Conservation (phyloP, 2,329 filamentous ascomycete species). For the Xylariaceae sp. region DNA sequence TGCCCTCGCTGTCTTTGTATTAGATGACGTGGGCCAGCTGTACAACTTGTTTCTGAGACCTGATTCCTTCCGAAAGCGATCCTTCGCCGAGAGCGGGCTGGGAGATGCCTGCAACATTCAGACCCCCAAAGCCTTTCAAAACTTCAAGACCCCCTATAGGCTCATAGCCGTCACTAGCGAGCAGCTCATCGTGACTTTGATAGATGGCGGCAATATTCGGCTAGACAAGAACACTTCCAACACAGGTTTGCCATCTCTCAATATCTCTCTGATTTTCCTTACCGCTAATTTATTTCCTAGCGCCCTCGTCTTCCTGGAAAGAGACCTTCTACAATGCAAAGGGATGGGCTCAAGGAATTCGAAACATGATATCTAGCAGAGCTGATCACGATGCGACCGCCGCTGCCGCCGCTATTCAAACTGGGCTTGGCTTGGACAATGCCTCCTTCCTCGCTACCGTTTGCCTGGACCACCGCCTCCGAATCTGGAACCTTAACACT, state of each 20-base stretch:
- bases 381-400: constrained; percentile 64
- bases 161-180: constrained; percentile 70
- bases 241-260: constrained; percentile 39
- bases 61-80: constrained; percentile 71
- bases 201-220: constrained; percentile 71
- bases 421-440: constrained; percentile 47
- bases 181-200: constrained; percentile 74
- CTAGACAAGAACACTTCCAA: constrained; percentile 57
- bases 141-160: constrained; percentile 75
- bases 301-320: constrained; percentile 51
- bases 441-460: constrained; percentile 67
- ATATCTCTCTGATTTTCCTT: not conserved
- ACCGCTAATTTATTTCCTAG: constrained; percentile 26
- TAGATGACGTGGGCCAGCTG: constrained; percentile 70
- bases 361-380: constrained; percentile 60
- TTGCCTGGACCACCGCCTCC: constrained; percentile 82
- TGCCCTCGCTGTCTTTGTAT: constrained; percentile 56
- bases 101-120: constrained; percentile 73
- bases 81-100: constrained; percentile 68
- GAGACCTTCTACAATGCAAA: constrained; percentile 71
- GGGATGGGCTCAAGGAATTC: constrained; percentile 65
- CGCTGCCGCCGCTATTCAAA: constrained; percentile 59
- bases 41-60: constrained; percentile 80
- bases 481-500: constrained; percentile 83
- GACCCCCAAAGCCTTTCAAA: constrained; percentile 62